These are phyloP conservation scores for Amauroascus niger DNA, from an alignment of 2,329 filamentous ascomycete species.

Conservation along the genomic window DNA sequence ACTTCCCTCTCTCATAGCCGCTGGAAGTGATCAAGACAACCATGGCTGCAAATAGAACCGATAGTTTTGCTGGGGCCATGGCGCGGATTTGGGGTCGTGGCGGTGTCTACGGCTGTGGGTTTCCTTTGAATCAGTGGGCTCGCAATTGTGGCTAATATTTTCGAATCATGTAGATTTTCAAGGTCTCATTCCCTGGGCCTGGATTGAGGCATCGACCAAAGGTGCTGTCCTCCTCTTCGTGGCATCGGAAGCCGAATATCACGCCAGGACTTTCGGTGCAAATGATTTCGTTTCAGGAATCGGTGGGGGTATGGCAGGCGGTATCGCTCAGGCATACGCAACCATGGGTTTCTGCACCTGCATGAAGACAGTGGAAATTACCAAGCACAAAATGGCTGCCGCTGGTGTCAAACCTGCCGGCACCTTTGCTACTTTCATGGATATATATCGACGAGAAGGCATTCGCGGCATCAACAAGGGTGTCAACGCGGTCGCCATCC, in stretches of 20 bases:
- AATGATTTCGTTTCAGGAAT: constrained; percentile 84
- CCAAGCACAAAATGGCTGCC: constrained; percentile 88
- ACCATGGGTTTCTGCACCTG: constrained; percentile 99
- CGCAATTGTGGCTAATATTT: not conserved
- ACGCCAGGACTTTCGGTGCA: constrained; percentile 73
- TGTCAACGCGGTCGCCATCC: constrained; percentile 95
- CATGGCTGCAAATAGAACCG: constrained; percentile 92
- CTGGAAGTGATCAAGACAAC: constrained; percentile 99
- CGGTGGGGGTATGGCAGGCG: constrained; percentile 79
- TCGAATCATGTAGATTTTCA: constrained; percentile 67
- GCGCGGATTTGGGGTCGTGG: constrained; percentile 86
- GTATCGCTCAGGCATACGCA: constrained; percentile 94
- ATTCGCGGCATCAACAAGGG: constrained; percentile 95
- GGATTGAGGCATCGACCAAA: constrained; percentile 99
- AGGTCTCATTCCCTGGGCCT: constrained; percentile 98
- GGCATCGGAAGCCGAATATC: constrained; percentile 94
- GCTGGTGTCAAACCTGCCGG: constrained; percentile 73
- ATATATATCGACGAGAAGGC: constrained; percentile 90
- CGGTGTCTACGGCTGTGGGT: constrained; percentile 86
- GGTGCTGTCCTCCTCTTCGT: constrained; percentile 98
- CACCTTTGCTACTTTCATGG: constrained; percentile 91
- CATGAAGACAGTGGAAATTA: constrained; percentile 99
- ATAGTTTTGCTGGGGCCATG: constrained; percentile 74
- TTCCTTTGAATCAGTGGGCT: constrained; percentile 2
- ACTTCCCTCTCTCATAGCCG: constrained; percentile 46